A percentile compares a stretch with the other conserved stretches of the same genome.
Evolutionary conservation across 2,329 filamentous ascomycete genomes (phyloP).

Genomic region (Neurospora crassa): DNA sequence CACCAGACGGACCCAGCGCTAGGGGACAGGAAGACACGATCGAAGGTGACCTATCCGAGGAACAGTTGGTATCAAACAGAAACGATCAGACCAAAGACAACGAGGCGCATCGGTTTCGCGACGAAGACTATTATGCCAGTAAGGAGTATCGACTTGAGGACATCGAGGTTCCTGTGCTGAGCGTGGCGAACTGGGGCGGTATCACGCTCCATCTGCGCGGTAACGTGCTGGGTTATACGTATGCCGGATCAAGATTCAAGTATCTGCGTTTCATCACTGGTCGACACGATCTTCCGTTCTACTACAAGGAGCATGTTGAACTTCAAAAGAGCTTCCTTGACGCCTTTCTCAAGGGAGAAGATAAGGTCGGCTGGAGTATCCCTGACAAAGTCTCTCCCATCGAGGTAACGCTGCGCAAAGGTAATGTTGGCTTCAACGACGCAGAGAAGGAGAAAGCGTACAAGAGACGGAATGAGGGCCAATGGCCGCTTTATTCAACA

Average conservation of each 20-base stretch:
- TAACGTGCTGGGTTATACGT: slow-evolving; percentile 55
- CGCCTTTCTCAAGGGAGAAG: slow-evolving; percentile 60
- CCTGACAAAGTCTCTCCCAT: slow-evolving; percentile 51
- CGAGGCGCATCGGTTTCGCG: slow-evolving; percentile 43
- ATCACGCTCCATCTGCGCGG: slow-evolving; percentile 60
- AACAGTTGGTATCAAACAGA: slow-evolving; percentile 39
- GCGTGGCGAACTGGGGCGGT: slow-evolving; percentile 62
- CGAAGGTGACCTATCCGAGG: slow-evolving; percentile 47
- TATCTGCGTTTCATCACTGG: slow-evolving; percentile 62
- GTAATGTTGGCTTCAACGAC: slow-evolving; percentile 58
- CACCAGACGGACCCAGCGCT: slow-evolving; percentile 21
- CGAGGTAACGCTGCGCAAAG: slow-evolving; percentile 52
- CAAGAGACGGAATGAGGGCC: slow-evolving; percentile 43
- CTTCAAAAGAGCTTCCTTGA: slow-evolving; percentile 59
- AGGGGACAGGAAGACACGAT: slow-evolving; percentile 37
- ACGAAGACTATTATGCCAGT: slow-evolving; percentile 53
- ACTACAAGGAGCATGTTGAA: slow-evolving; percentile 59
- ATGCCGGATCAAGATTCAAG: slow-evolving; percentile 57
- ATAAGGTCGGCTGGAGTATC: slow-evolving; percentile 49
- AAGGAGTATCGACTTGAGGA: slow-evolving; percentile 57
- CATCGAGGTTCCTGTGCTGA: slow-evolving; percentile 57
- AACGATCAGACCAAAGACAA: slow-evolving; percentile 38
- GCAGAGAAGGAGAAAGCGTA: slow-evolving; percentile 49
- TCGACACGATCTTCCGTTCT: slow-evolving; percentile 63
- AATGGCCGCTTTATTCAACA: slow-evolving; percentile 60